Conservation (phyloP, 805 yeast genomes). For the Hanseniaspora meyeri region DNA sequence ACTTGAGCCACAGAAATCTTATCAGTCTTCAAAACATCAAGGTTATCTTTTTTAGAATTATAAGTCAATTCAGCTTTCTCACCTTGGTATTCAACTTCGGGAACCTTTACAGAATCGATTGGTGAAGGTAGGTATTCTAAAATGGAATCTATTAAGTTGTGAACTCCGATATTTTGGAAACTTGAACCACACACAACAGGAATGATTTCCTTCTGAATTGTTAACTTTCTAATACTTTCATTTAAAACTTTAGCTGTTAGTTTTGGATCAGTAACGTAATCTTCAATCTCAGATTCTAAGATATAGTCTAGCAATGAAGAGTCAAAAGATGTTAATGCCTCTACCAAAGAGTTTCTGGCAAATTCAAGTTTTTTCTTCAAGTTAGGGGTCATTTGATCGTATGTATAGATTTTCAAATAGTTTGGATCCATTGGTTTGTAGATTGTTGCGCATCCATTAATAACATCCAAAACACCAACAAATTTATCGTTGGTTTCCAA, state of each 20-base stretch:
- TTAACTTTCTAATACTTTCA: constrained; percentile 49
- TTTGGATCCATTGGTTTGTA: constrained; percentile 33
- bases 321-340: constrained; percentile 71
- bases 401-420: constrained; percentile 24
- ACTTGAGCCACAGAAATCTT: constrained; percentile 67
- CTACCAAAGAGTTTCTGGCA: constrained; percentile 67
- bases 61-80: constrained; percentile 25
- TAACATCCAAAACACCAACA: constrained; percentile 47
- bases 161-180: constrained; percentile 86
- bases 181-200: constrained; percentile 92
- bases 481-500: constrained; percentile 25
- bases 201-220: constrained; percentile 43
- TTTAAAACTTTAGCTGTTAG: constrained; percentile 47
- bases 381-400: constrained; percentile 49
- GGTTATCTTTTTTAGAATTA: constrained; percentile 35
- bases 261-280: constrained; percentile 37
- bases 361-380: constrained; percentile 34
- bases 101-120: constrained; percentile 46
- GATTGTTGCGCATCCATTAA: constrained; percentile 37
- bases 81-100: constrained; percentile 27
- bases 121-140: constrained; percentile 75
- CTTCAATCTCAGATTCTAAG: constrained; percentile 51
- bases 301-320: constrained; percentile 67
- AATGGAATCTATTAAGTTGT: constrained; percentile 80
- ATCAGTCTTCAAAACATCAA: constrained; percentile 43